A percentile compares a stretch with the other conserved stretches of the same genome.
Conservation (phyloP, 148 eudicot genomes). For the Spergularia bocconei region DNA sequence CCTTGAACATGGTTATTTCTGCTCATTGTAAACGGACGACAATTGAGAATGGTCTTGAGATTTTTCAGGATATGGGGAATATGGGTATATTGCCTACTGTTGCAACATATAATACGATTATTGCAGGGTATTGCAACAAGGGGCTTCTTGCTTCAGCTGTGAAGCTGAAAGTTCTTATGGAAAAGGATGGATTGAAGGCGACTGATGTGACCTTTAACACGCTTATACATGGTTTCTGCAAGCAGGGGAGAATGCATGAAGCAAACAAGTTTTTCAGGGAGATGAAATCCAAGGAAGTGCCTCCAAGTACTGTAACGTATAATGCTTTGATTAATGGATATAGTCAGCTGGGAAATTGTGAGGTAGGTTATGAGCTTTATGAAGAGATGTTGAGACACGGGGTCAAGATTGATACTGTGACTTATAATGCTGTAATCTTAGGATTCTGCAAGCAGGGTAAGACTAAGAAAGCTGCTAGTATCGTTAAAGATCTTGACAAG, state of each 20-base stretch:
- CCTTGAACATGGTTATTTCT: constrained; percentile 63
- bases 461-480: constrained; percentile 70
- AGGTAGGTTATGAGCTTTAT: constrained; percentile 45
- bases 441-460: constrained; percentile 76
- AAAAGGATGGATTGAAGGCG: constrained; percentile 48
- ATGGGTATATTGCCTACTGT: constrained; percentile 46
- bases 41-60: constrained; percentile 51
- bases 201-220: constrained; percentile 58
- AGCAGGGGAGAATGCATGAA: constrained; percentile 57
- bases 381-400: constrained; percentile 63
- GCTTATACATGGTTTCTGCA: constrained; percentile 69
- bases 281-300: constrained; percentile 51
- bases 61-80: constrained; percentile 52
- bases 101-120: constrained; percentile 53
- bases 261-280: constrained; percentile 63
- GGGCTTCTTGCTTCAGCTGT: constrained; percentile 48
- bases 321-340: constrained; percentile 66
- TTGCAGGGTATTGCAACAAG: constrained; percentile 52
- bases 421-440: constrained; percentile 69
- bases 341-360: constrained; percentile 47
- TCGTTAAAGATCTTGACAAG: constrained; percentile 63
- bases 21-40: constrained; percentile 55
- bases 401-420: constrained; percentile 55
- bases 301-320: constrained; percentile 56
- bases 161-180: constrained; percentile 62